Evolutionary conservation across 176 grass and related monocot genomes (phyloP), one percentile per base, ranked within the genome.

Genomic region (Areca catechu): DNA sequence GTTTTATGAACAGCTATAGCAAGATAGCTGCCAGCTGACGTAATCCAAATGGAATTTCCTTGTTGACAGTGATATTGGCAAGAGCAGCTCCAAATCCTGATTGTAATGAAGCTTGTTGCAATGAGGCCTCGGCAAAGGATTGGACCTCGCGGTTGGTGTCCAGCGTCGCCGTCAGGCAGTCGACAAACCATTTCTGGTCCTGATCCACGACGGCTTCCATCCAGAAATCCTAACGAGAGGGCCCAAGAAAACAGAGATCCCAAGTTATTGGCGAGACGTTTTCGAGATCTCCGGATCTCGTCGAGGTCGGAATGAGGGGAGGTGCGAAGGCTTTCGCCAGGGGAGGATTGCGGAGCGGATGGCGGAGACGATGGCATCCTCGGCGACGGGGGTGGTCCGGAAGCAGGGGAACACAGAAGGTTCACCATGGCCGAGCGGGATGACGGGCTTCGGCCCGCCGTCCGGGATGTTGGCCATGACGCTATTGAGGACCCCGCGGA

Each of bases 51-150:
- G 74, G 74, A 62, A 90, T 74, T 19, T 96, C 86, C 73, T 90
- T 96, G 80, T 90, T 87, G 29, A 86, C 61, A 19, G 78, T 84
- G 59, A 84, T 79, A 62, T 86, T 90, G 12, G 83, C 80, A 72
- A 96, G 86, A 85, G 86, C 86, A 69, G 80, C 80, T 60, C 91
- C 91, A 66, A 86, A 96, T 77, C 91, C 91, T 96, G 83, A 80
- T 9, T 82, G 86, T 18, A 78, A 57, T 12, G 91, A 79, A 30
- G 91, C 91, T 70, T 90, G 91, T 62, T 82, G 69, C 62, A 96
- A 73, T 14, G 86, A 96, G 73, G 89, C 83, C 82, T 96, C 91
- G 22, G 91, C 91, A 68, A 77, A 87, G 86, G 80, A 79, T 22
- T 86, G 77, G 71, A 87, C 77, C 17, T 90, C 86, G 71, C 78